A percentile compares a stretch with the other conserved stretches of the same genome.
These are phyloP conservation scores for Musa beccarii DNA, from an alignment of 176 grass and related monocot genomes.

Conservation along the genomic window DNA sequence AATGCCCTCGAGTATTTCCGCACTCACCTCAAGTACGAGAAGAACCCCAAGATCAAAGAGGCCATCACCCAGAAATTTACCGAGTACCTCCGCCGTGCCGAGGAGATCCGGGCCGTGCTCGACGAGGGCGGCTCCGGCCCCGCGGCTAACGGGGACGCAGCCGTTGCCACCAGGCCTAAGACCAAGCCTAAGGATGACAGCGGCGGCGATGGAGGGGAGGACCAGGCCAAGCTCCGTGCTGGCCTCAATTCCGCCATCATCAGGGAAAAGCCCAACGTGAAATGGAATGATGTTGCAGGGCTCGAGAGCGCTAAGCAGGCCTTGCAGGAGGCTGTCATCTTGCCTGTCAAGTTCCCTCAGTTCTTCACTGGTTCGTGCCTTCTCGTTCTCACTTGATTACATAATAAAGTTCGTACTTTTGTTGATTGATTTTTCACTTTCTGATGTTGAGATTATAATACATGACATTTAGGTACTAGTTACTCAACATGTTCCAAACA, in stretches of 20 bases:
- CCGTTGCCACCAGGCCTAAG: constrained; percentile 72
- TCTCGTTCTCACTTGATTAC: not conserved
- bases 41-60: constrained; percentile 97
- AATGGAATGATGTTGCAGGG: constrained; percentile 96
- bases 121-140: constrained; percentile 60
- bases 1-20: constrained; percentile 98
- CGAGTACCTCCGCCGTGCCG: constrained; percentile 92
- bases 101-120: constrained; percentile 95
- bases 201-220: constrained; percentile 53
- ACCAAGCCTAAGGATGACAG: constrained; percentile 85
- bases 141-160: constrained; percentile 55
- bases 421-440: not conserved
- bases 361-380: constrained; percentile 77
- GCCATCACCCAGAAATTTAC: constrained; percentile 95
- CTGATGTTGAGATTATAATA: not conserved
- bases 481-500: no score
- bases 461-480: not conserved
- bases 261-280: constrained; percentile 90
- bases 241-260: constrained; percentile 92
- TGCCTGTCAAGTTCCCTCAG: constrained; percentile 97
- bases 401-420: not conserved
- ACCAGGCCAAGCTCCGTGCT: constrained; percentile 79
- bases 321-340: constrained; percentile 90
- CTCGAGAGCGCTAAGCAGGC: constrained; percentile 92
- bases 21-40: constrained; percentile 99